phyloP scores from a whole-genome alignment of 169 alveolate genomes.

The Eimeria brunetti region DNA sequence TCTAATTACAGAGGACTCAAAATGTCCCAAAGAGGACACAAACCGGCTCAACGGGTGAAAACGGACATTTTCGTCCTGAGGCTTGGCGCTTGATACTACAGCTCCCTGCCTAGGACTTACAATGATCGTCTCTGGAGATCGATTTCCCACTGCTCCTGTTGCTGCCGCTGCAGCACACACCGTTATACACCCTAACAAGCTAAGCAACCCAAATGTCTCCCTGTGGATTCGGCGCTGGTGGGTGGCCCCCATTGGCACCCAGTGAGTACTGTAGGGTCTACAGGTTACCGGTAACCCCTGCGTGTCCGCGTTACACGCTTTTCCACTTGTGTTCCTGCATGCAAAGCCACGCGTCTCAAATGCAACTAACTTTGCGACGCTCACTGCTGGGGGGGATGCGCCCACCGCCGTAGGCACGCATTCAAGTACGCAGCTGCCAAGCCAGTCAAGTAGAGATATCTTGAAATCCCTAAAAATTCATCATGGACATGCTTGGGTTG shows the following conservation, averaged over 20 bases:
- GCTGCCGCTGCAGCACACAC: constrained; percentile 10
- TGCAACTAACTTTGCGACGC: not conserved
- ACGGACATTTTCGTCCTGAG: not conserved
- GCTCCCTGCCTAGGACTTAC: not conserved
- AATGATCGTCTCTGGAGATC: not conserved
- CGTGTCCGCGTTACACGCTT: not conserved
- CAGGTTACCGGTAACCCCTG: not conserved
- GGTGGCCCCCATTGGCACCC: not conserved
- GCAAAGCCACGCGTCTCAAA: not conserved
- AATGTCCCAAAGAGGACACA: not conserved
- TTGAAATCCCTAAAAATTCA: not conserved
- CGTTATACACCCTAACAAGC: not conserved
- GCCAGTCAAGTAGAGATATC: not conserved
- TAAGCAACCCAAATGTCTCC: not conserved
- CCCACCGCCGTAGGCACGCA: not conserved
- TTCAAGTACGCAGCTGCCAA: not conserved
- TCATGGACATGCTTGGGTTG: not conserved
- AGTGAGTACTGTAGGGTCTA: not conserved
- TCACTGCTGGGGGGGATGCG: not conserved
- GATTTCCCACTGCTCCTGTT: not conserved
- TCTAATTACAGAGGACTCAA: not conserved
- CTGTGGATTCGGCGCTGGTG: not conserved
- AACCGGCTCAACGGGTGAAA: not conserved
- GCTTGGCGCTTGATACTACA: not conserved
- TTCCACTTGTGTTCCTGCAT: not conserved